Evolutionary conservation across 352 stramenopile species (phyloP), one percentile per base, ranked within the genome.

Genomic region (Paralagenidium karlingii): DNA sequence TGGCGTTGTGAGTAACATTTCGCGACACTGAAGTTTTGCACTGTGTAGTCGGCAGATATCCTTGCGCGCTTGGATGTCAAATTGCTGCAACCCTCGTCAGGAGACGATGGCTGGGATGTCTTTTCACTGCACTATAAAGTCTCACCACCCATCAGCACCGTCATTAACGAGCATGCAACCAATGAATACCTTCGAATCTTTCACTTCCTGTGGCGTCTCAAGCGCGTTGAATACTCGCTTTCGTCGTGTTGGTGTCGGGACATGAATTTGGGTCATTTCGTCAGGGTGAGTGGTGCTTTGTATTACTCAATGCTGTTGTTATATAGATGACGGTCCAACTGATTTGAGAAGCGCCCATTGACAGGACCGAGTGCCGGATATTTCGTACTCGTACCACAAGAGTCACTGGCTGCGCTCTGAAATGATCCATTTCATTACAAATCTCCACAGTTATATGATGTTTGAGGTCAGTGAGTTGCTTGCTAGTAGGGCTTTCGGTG

Each of bases 361-460:
- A n/a, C 45, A 84, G 70, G 64, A 65, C 9, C 60, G 60, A 25
- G 43, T 90, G 26, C 77, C 60, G 30, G 66, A 60, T 24, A 63
- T 88, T 39, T 27, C 43, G 28, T 51, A 49, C 40, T 52, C 96
- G 15, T 68, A 99, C 20, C 85, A 97, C 59, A 81, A 78, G 25
- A 96, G 94, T 48, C 90, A 97, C 42, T 73, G 98, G 12, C 76
- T 96, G 36, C 81, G 95, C 22, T 95, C 95, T 18, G 82, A 97
- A 33, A 99, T 99, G 95, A 93, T 97, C 43, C 93, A 98, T 55
- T 97, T 99, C 55, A 93, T 89, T 18, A 88, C 85, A 28, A 99
- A 98, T 45, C 73, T 99, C 18, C 88, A 96, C 53, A 97, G 92
- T 51, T 99, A 98, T 56, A 87, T 98, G 53, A 98, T 98, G 92